A percentile compares a stretch with the other conserved stretches of the same genome.
Conservation (phyloP, 805 yeast genomes). For the Sungouiozyma intestinalis region DNA sequence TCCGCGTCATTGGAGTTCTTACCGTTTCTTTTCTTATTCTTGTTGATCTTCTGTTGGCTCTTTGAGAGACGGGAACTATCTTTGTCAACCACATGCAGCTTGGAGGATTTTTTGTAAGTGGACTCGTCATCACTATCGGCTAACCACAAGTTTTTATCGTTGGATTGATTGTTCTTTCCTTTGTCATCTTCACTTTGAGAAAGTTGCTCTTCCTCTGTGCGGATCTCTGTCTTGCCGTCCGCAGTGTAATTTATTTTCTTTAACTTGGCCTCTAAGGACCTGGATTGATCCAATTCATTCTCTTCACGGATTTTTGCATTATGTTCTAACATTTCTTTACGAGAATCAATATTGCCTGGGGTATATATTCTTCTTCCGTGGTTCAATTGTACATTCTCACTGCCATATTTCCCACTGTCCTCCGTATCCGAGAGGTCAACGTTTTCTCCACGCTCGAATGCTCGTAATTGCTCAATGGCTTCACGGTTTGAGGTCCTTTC, state of each 20-base stretch:
- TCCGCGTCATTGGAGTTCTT: conserved; percentile 29
- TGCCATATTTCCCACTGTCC: conserved; percentile 24
- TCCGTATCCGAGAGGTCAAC: conserved; percentile 23
- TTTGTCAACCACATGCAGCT: conserved; percentile 38
- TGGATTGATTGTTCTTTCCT: conserved; percentile 1
- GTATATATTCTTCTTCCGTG: conserved; percentile 76
- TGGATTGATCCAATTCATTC: conserved; percentile 40
- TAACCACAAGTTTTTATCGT: conserved; percentile 32
- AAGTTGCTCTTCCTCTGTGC: conserved; percentile 5
- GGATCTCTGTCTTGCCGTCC: conserved; percentile 4
- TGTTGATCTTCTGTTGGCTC: conserved; percentile 35
- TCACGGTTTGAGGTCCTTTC: conserved; percentile 48
- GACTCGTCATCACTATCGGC: conserved; percentile 25
- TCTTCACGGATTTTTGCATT: conserved; percentile 35
- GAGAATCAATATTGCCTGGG: conserved; percentile 35
- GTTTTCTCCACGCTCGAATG: conserved; percentile 39
- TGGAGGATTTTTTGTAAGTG: conserved; percentile 33
- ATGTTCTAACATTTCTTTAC: conserved; percentile 27
- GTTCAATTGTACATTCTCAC: conserved; percentile 43
- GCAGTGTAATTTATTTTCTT: conserved; percentile 5
- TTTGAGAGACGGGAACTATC: conserved; percentile 42
- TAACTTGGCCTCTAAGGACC: conserved; percentile 35
- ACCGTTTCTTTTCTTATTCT: conserved; percentile 19
- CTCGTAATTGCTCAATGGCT: conserved; percentile 41
- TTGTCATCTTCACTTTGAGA: conserved; percentile 6